A percentile compares a stretch with the other conserved stretches of the same genome.
phyloP scores from a whole-genome alignment of 2,329 filamentous ascomycete genomes.

The Claviceps digitariae region DNA sequence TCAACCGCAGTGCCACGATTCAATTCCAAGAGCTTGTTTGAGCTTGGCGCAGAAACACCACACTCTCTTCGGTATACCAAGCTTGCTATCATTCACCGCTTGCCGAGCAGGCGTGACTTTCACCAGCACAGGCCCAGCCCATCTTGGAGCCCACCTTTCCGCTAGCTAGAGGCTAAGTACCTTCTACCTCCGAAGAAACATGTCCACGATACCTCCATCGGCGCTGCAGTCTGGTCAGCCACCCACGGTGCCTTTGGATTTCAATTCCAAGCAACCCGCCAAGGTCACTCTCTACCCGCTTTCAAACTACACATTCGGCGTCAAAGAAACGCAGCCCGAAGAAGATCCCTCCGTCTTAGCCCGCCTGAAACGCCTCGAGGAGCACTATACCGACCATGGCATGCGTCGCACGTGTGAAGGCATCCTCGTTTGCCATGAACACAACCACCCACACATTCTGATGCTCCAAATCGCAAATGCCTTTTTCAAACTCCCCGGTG shows the following conservation, averaged over 20 bases:
- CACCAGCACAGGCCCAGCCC: not conserved
- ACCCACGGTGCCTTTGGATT: constrained; percentile 66
- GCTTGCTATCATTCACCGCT: not conserved
- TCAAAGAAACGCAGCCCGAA: constrained; percentile 95
- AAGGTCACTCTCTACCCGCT: constrained; percentile 88
- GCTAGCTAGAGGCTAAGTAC: not conserved
- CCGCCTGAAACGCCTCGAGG: constrained; percentile 83
- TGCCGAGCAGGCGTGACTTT: not conserved
- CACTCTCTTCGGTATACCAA: not conserved
- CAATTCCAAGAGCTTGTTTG: not conserved
- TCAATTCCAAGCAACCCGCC: constrained; percentile 78
- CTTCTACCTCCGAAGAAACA: constrained; percentile 20
- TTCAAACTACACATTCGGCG: constrained; percentile 97
- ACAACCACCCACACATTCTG: constrained; percentile 95
- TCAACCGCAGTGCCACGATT: not conserved
- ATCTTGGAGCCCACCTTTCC: not conserved
- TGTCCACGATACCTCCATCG: constrained; percentile 74
- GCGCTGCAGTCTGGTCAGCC: constrained; percentile 65
- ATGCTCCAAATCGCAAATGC: constrained; percentile 99
- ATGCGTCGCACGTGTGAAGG: constrained; percentile 97
- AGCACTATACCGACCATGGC: constrained; percentile 82
- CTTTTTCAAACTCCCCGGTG: constrained; percentile 97
- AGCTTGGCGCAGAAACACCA: not conserved
- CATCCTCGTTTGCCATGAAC: constrained; percentile 94
- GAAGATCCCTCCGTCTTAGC: constrained; percentile 94